A percentile compares a stretch with the other conserved stretches of the same genome.
These are phyloP conservation scores for Prunus campanulata DNA, from an alignment of 306 rosid genomes.

Conservation along the genomic window DNA sequence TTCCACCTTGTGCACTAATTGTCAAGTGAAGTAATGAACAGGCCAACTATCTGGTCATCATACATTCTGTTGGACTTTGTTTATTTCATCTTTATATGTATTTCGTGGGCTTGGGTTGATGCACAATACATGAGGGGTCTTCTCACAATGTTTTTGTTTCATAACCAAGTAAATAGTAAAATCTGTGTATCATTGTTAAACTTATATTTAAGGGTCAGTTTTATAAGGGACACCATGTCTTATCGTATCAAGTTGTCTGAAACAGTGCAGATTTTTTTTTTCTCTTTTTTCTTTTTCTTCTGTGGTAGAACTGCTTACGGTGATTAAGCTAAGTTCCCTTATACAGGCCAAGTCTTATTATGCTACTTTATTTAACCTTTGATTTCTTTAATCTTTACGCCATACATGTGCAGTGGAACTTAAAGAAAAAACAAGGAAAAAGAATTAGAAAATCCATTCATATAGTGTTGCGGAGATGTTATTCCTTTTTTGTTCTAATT, in stretches of 20 bases:
- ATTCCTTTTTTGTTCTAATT: slow-evolving; percentile 17
- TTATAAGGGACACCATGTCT: not conserved
- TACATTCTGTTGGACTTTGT: not conserved
- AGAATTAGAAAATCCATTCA: not conserved
- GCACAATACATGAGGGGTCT: not conserved
- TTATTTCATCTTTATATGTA: not conserved
- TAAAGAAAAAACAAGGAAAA: not conserved
- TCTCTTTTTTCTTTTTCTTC: too few species aligned
- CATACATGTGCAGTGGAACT: not conserved
- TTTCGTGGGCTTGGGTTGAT: not conserved
- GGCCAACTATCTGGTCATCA: not conserved
- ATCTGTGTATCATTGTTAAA: not conserved
- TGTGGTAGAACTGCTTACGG: not conserved
- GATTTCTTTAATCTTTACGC: not conserved
- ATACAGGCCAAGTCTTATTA: not conserved
- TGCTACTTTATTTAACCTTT: not conserved
- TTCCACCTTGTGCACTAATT: not conserved
- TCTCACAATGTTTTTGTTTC: not conserved
- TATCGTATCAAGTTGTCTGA: not conserved
- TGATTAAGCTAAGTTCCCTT: too few species aligned
- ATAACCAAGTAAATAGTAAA: not conserved
- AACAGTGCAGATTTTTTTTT: too few species aligned
- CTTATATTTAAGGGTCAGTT: not conserved
- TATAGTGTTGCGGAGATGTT: slow-evolving; percentile 1
- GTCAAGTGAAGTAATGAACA: not conserved